Base-by-base conservation (phyloP, 2,329 filamentous ascomycete species). In the Leptoxyphium fumago region DNA sequence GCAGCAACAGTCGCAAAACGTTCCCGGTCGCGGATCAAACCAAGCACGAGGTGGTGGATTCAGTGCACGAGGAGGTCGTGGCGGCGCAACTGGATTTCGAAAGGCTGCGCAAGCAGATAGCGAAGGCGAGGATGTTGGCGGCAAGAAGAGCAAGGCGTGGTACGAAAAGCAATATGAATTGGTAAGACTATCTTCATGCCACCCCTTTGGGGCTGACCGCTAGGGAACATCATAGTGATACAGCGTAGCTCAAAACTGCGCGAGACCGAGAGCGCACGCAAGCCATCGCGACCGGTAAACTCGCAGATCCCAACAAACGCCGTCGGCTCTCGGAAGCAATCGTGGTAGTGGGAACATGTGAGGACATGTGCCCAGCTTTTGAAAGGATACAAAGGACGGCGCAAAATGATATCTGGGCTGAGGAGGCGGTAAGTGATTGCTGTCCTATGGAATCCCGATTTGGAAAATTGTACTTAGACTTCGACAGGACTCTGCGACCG, bases 311-410 rank as follows among this genome's bases (percentile, higher is more conserved):
- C 5, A 70, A 76, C 46, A 74, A 74, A 52, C 74, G 73, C n/a
- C 75, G 72, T 43, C 68, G 66, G 18, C 63, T 80, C 46, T 68
- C 70, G 28, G 69, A 79, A 48, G 75, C 77, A 26, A 77, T 80
- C 52, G 78, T 73, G 15, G 69, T 73, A 0, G 70, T 76, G 5
- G 77, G 76, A 42, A 75, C 71, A 42, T 80, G 77, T 58, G 69
- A 68, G 34, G 72, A 74, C 50, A 80, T 80, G 75, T 81, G 77
- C 54, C 72, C 77, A 2, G 74, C 79, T 49, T 78, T 68, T 46
- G 77, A 81, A 61, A 63, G 77, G 38, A 70, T 78, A 38, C 71
- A 78, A 50, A 69, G 77, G 34, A 75, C 78, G 41, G 69, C 74
- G 39, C 73, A 78, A 55, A 73, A 75, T 42, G 76, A 78, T 60